Conservation (phyloP, 352 stramenopile species). For the Halophytophthora polymorphica region DNA sequence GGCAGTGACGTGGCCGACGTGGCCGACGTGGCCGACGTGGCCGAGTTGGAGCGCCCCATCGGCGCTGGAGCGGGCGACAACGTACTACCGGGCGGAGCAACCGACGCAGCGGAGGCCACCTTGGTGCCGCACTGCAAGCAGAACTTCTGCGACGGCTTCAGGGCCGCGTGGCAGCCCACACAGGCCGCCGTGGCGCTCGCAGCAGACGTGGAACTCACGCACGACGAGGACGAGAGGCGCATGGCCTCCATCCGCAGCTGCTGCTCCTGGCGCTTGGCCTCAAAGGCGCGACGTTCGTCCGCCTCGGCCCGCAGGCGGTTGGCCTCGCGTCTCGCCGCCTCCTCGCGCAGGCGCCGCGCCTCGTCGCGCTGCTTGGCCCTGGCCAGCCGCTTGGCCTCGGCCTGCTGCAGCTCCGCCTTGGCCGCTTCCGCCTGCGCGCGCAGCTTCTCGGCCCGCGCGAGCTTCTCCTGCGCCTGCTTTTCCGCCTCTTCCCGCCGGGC, state of each 20-base stretch:
- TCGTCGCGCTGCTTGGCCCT: slow-evolving; percentile 54
- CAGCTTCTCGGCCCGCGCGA: slow-evolving; percentile 51
- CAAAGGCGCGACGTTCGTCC: slow-evolving; percentile 55
- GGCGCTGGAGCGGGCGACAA: too few relatives aligned
- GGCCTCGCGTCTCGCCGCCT: slow-evolving; percentile 45
- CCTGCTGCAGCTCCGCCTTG: slow-evolving; percentile 52
- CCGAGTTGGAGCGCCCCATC: too few relatives aligned
- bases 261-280: slow-evolving; percentile 64
- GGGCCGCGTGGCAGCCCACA: slow-evolving; percentile 13
- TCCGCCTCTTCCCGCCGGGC: slow-evolving; percentile 57
- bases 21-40: too few relatives aligned
- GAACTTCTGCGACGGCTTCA: slow-evolving; percentile 60
- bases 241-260: slow-evolving; percentile 51
- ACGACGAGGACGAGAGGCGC: slow-evolving; percentile 34
- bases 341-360: slow-evolving; percentile 46
- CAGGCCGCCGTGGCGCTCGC: slow-evolving; percentile 16
- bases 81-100: slow-evolving; percentile 1
- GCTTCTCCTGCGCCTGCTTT: slow-evolving; percentile 49
- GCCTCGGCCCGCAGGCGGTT: slow-evolving; percentile 46
- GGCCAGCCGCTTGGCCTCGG: slow-evolving; percentile 44
- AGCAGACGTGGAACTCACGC: slow-evolving; percentile 5
- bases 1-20: too few relatives aligned
- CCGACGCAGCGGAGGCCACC: slow-evolving; percentile 12
- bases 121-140: slow-evolving; percentile 77
- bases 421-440: slow-evolving; percentile 48